Conservation (phyloP, 2,329 filamentous ascomycete species). For the Plenodomus tracheiphilus region DNA sequence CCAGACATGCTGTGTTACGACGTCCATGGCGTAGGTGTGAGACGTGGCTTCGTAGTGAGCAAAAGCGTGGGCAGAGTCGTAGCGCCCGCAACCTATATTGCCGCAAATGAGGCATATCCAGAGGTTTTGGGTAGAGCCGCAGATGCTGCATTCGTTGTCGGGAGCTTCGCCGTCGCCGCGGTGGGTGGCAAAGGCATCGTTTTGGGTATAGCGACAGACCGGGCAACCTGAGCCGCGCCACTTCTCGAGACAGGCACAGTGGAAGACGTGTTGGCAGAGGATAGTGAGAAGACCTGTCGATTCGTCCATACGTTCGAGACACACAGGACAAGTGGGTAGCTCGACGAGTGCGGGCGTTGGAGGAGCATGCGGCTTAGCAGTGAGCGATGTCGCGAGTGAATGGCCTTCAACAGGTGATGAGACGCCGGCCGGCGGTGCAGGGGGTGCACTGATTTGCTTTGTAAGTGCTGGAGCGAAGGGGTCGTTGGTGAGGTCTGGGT, state of each 20-base stretch:
- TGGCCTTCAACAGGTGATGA: slow-evolving; percentile 39
- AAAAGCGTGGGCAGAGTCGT: slow-evolving; percentile 91
- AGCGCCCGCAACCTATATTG: slow-evolving; percentile 88
- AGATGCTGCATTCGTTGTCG: slow-evolving; percentile 78
- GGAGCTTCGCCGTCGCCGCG: slow-evolving; percentile 46
- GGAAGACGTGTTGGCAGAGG: slow-evolving; percentile 95
- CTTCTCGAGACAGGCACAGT: slow-evolving; percentile 93
- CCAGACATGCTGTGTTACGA: slow-evolving; percentile 94
- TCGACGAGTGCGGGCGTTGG: slow-evolving; percentile 84
- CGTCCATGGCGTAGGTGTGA: slow-evolving; percentile 90
- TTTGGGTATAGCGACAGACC: slow-evolving; percentile 87
- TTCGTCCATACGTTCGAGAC: slow-evolving; percentile 96
- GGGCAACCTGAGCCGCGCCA: slow-evolving; percentile 95
- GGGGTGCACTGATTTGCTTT: slow-evolving; percentile 40
- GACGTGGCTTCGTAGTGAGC: slow-evolving; percentile 88
- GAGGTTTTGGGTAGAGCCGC: slow-evolving; percentile 78
- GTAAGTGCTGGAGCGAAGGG: slow-evolving; percentile 63
- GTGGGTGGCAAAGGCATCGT: slow-evolving; percentile 48
- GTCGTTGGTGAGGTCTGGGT: slow-evolving; percentile 66
- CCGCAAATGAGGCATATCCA: slow-evolving; percentile 97
- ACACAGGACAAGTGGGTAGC: slow-evolving; percentile 93
- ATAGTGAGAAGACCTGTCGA: slow-evolving; percentile 94
- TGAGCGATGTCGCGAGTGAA: slow-evolving; percentile 51
- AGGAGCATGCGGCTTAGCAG: slow-evolving; percentile 67
- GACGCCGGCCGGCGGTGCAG: slow-evolving; percentile 33